These are phyloP conservation scores for Plasmopara muralis DNA, from an alignment of 352 stramenopile species.

Conservation along the genomic window DNA sequence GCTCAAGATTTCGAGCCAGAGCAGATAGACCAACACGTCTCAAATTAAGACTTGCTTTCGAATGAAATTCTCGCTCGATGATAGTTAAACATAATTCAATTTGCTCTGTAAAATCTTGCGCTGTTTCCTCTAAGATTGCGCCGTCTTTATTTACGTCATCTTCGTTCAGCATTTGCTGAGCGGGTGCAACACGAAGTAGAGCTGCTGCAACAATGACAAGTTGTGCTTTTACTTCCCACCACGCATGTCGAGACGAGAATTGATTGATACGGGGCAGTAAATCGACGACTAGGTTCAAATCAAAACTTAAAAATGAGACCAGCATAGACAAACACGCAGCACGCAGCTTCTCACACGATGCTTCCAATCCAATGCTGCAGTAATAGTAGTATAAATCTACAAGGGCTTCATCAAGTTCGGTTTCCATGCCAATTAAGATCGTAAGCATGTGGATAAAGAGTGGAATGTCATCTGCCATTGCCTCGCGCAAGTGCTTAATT, in stretches of 20 bases:
- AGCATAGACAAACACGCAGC: conserved; percentile 78
- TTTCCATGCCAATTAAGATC: conserved; percentile 68
- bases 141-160: conserved; percentile 5
- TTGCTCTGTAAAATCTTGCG: conserved; percentile 48
- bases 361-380: conserved; percentile 74
- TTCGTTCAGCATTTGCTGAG: conserved; percentile 7
- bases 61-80: conserved; percentile 71
- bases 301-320: conserved; percentile 28
- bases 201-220: conserved; percentile 58
- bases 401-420: conserved; percentile 57
- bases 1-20: conserved; percentile 44
- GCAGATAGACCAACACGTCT: conserved; percentile 53
- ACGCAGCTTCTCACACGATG: conserved; percentile 63
- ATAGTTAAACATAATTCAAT: conserved; percentile 66
- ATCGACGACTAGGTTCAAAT: conserved; percentile 42
- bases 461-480: conserved; percentile 46
- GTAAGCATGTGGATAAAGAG: conserved; percentile 71
- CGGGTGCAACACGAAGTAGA: conserved; percentile 36
- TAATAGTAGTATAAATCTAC: conserved; percentile 86
- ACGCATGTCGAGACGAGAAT: conserved; percentile 51
- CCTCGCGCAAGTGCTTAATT: conserved; percentile 72
- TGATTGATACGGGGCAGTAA: conserved; percentile 58
- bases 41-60: conserved; percentile 42
- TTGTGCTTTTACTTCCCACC: conserved; percentile 85
- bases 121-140: conserved; percentile 9